These are phyloP conservation scores for Venturiaceae sp. DNA, from an alignment of 2,329 filamentous ascomycete genomes.

Conservation along the genomic window DNA sequence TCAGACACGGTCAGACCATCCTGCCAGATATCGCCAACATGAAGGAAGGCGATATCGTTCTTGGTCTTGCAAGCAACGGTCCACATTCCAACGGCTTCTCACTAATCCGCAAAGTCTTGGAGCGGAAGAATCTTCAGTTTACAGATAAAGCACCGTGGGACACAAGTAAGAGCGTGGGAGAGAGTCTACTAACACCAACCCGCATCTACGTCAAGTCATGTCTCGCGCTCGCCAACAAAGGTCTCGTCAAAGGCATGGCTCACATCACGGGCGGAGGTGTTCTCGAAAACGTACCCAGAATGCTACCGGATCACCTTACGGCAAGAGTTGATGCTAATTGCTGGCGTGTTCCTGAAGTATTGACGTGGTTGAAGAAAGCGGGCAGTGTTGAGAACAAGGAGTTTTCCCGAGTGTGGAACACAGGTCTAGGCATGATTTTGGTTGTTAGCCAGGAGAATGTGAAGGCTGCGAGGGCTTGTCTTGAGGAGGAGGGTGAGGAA, in stretches of 20 bases:
- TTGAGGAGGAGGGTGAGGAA: constrained; percentile 8
- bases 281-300: constrained; percentile 86
- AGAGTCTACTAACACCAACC: constrained; percentile 77
- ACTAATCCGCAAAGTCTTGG: constrained; percentile 82
- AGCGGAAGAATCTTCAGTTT: constrained; percentile 62
- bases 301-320: constrained; percentile 69
- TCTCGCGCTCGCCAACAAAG: constrained; percentile 48
- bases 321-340: constrained; percentile 69
- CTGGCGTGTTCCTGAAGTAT: constrained; percentile 71
- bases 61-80: constrained; percentile 77
- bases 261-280: constrained; percentile 96
- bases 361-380: constrained; percentile 72
- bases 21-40: constrained; percentile 71
- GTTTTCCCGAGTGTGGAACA: constrained; percentile 92
- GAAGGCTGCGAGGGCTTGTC: constrained; percentile 40
- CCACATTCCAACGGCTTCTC: constrained; percentile 97
- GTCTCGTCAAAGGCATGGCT: constrained; percentile 78
- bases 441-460: constrained; percentile 61
- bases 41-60: constrained; percentile 70
- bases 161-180: constrained; percentile 47
- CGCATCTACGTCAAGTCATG: constrained; percentile 85
- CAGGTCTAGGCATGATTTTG: constrained; percentile 86
- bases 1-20: constrained; percentile 53
- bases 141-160: constrained; percentile 66
- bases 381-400: constrained; percentile 65